A percentile compares a stretch with the other conserved stretches of the same genome.
phyloP scores from a whole-genome alignment of 2,329 filamentous ascomycete species.

The Cladosporium austrohemisphaericum region DNA sequence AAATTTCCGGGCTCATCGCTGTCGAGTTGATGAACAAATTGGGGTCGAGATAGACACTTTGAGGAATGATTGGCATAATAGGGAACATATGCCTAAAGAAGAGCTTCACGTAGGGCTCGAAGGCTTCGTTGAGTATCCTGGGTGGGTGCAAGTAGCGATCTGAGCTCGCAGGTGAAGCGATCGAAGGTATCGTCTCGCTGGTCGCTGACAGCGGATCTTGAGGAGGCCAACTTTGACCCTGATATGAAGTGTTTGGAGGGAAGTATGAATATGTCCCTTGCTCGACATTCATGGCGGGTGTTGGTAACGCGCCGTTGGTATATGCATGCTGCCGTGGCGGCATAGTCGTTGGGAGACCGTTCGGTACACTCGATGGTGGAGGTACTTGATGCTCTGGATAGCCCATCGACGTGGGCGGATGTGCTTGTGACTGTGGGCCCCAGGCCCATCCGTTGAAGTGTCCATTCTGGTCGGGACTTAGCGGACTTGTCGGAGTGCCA shows the following conservation, averaged over 20 bases:
- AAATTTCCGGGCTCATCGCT: constrained; percentile 28
- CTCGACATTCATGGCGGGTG: too few species aligned
- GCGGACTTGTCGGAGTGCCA: constrained; percentile 23
- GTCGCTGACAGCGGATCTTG: constrained; percentile 19
- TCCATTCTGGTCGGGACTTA: constrained; percentile 23
- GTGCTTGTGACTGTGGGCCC: constrained; percentile 14
- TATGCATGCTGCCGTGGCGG: constrained; percentile 24
- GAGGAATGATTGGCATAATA: constrained; percentile 36
- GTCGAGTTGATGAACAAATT: constrained; percentile 24
- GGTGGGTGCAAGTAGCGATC: constrained; percentile 18
- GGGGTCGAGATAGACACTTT: constrained; percentile 29
- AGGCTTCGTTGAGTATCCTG: constrained; percentile 27
- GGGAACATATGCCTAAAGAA: constrained; percentile 36
- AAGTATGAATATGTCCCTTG: not conserved
- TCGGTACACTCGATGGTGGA: constrained; percentile 6
- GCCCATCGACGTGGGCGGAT: not conserved
- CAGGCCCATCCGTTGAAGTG: constrained; percentile 31
- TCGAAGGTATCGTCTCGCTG: constrained; percentile 22
- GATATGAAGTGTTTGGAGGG: not conserved
- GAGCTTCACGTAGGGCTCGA: constrained; percentile 32
- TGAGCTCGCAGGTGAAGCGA: constrained; percentile 22
- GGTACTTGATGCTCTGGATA: constrained; percentile 12
- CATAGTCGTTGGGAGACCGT: constrained; percentile 21
- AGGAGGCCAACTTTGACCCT: constrained; percentile 17
- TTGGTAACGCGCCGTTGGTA: too few species aligned